These are phyloP conservation scores for Leccinum subtestaceum DNA, from an alignment of 768 basidiomycete genomes.

Conservation along the genomic window DNA sequence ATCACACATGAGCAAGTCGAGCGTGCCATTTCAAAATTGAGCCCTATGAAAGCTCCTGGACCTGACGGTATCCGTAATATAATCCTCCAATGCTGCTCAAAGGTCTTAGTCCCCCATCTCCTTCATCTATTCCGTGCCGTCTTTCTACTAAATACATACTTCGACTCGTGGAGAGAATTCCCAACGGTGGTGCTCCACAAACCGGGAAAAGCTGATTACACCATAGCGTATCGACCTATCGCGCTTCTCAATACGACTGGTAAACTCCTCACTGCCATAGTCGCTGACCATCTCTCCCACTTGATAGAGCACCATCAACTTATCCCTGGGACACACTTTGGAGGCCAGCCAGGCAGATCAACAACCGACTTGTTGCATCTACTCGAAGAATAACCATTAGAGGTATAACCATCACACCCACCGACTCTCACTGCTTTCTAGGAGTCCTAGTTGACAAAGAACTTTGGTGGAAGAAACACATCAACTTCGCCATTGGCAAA, in stretches of 20 bases:
- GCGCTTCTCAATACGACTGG: not conserved
- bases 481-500: not conserved
- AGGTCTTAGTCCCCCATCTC: not conserved
- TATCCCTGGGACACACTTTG: not conserved
- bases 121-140: too few species aligned
- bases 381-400: not conserved
- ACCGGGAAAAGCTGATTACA: not conserved
- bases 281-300: not conserved
- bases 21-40: not conserved
- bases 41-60: not conserved
- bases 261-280: not conserved
- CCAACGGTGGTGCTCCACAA: not conserved
- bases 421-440: not conserved
- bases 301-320: not conserved
- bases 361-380: conserved; percentile 1
- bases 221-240: not conserved
- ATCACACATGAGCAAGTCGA: not conserved
- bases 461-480: not conserved
- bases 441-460: not conserved
- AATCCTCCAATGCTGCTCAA: not conserved
- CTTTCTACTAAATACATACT: too few species aligned
- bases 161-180: too few species aligned
- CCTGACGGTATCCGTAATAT: not conserved
- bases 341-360: not conserved
- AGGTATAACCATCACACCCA: not conserved